A percentile compares a stretch with the other conserved stretches of the same genome.
Evolutionary conservation across 768 basidiomycete species (phyloP).

Genomic region (Russula virescens): DNA sequence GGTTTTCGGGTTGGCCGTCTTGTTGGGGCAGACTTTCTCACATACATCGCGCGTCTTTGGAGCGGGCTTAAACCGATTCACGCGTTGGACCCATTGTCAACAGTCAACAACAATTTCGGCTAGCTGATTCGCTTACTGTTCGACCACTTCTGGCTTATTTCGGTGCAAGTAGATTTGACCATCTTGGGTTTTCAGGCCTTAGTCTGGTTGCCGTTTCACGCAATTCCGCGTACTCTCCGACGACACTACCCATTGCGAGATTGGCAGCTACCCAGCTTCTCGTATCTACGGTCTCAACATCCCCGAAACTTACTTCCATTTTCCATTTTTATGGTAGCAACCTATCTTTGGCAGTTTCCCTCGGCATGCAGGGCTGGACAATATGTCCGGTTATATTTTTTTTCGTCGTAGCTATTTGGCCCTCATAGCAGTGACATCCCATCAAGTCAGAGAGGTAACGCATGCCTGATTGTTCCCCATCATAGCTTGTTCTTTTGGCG

Average conservation of each 20-base stretch:
- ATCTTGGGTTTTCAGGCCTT: background rate
- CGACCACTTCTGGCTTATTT: too few species aligned
- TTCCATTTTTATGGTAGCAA: background rate
- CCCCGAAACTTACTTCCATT: background rate
- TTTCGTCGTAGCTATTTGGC: background rate
- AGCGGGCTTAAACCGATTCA: background rate
- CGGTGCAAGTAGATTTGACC: background rate
- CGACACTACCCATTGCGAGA: background rate
- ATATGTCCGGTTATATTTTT: background rate
- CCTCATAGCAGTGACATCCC: background rate
- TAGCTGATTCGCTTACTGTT: too few species aligned
- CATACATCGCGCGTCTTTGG: background rate
- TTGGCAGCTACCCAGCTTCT: background rate
- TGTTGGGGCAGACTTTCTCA: background rate
- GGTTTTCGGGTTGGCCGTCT: slow-evolving; percentile 5
- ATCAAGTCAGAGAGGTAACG: too few species aligned
- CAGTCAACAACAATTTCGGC: too few species aligned
- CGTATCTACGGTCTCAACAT: background rate
- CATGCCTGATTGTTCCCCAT: too few species aligned
- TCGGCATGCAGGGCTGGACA: background rate
- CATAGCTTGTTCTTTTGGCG: too few species aligned
- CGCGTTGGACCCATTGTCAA: background rate
- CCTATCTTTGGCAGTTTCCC: background rate
- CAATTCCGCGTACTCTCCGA: background rate
- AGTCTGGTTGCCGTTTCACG: background rate